phyloP scores from a whole-genome alignment of 208 protist genomes.

The Tritrichomonas musculus region DNA sequence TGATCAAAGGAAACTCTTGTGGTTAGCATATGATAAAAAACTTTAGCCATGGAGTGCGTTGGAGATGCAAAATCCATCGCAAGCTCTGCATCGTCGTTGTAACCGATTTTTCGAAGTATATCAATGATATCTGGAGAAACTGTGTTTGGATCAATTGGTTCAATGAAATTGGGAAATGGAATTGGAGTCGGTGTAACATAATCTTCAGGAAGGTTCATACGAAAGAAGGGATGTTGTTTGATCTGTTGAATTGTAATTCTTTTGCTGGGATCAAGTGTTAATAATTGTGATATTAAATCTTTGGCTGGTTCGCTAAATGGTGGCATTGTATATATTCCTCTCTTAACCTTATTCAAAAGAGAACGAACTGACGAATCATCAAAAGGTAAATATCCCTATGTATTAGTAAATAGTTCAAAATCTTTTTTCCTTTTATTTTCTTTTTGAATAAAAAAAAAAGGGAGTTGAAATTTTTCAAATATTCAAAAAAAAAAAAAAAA shows the following conservation, averaged over 20 bases:
- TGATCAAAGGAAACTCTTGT: background rate
- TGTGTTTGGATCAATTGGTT: background rate
- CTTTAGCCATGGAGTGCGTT: background rate
- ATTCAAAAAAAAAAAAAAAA: background rate
- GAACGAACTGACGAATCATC: background rate
- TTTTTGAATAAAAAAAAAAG: too few species aligned
- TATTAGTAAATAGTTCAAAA: background rate
- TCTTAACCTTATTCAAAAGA: background rate
- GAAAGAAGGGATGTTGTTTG: slow-evolving; percentile 55
- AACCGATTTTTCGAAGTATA: background rate
- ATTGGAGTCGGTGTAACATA: background rate
- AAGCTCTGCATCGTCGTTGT: background rate
- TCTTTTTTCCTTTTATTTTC: too few species aligned
- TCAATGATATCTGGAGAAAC: background rate
- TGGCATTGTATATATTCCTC: background rate
- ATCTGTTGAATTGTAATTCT: slow-evolving; percentile 69
- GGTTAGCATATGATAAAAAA: background rate
- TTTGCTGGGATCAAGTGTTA: slow-evolving; percentile 68
- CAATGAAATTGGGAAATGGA: background rate
- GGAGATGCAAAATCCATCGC: background rate
- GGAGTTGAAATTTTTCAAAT: too few species aligned
- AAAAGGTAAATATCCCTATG: background rate
- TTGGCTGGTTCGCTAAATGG: background rate
- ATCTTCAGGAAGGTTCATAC: slow-evolving; percentile 41
- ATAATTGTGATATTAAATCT: slow-evolving; percentile 65